Conservation (phyloP, 768 basidiomycete species). For the Boletus insuetus region DNA sequence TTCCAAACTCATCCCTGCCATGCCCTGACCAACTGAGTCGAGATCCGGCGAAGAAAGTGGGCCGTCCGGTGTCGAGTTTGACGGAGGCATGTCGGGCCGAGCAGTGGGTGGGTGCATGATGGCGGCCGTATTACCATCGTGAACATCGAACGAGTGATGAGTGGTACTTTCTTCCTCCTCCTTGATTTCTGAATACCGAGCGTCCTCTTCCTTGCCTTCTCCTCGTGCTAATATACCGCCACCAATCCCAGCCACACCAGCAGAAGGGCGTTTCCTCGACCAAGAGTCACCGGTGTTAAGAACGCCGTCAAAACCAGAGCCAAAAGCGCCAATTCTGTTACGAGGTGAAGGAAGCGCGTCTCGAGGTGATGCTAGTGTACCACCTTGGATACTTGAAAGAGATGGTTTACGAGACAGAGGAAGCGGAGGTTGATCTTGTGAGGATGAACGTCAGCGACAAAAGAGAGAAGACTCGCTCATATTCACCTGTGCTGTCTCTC, state of each 20-base stretch:
- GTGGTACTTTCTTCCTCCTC: slow-evolving; percentile 52
- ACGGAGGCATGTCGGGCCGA: slow-evolving; percentile 5
- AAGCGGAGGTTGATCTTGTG: slow-evolving; percentile 56
- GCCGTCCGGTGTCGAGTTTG: slow-evolving; percentile 2
- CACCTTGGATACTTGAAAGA: slow-evolving; percentile 54
- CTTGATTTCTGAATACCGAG: slow-evolving; percentile 48
- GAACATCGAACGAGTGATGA: slow-evolving; percentile 5
- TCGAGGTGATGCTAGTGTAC: slow-evolving; percentile 52
- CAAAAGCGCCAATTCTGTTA: slow-evolving; percentile 51
- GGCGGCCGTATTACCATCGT: slow-evolving; percentile 3
- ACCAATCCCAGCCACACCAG: slow-evolving; percentile 45
- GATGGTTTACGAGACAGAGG: slow-evolving; percentile 66
- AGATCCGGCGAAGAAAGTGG: slow-evolving; percentile 11
- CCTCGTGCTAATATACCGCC: slow-evolving; percentile 37
- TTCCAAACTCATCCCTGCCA: slow-evolving; percentile 17
- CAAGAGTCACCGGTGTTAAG: slow-evolving; percentile 66
- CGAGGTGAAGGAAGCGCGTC: slow-evolving; percentile 67
- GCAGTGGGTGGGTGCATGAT: slow-evolving; percentile 11
- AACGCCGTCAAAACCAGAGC: slow-evolving; percentile 71
- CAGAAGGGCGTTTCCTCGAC: slow-evolving; percentile 65
- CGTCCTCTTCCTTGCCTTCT: slow-evolving; percentile 37
- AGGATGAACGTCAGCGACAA: slow-evolving; percentile 11
- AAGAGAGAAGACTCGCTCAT: not conserved
- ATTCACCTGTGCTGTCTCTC: slow-evolving; percentile 66
- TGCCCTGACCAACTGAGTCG: slow-evolving; percentile 8